Evolutionary conservation across 2,329 filamentous ascomycete species (phyloP), one percentile per base, ranked within the genome.

Genomic region (Paraphaeosphaeria minitans): DNA sequence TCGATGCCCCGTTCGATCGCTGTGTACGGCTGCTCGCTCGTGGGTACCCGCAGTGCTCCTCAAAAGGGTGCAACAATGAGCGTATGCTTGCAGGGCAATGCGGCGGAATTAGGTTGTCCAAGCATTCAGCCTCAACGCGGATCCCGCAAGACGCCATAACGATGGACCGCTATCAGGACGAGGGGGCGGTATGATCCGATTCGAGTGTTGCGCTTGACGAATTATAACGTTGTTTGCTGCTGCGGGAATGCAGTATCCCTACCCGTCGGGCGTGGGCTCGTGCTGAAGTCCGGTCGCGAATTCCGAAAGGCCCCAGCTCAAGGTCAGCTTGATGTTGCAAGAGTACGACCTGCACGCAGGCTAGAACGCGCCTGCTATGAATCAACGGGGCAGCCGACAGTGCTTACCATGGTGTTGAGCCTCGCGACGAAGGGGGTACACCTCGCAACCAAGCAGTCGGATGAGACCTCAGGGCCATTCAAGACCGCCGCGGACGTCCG

Each of bases 381-480:
- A 13, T 35, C 50, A 22, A 5, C 0, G 19, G 10, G 5, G 22
- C 22, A 52, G 22, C 19, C 19, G 22, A 29, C 4, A 21, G 8
- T 27, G n/a, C 39, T 45, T 45, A 46, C 51, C n/a, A 19, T 51
- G 51, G 39, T 53, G 41, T 45, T 35, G 35, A 35, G 41, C 51
- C 3, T 21, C 4, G 21, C 9, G 13, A 24, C 13, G 27, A 45
- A 12, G 24, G 24, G 24, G 24, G 3, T 27, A 27, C 3, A 27
- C 41, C 3, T 22, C 10, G 21, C 9, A 9, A 24, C 13, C n/a
- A 45, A 12, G 27, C 29, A 10, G 1, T n/a, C 29, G 19, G 33
- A 14, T 4, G 39, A 39, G 8, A 3, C 41, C 5, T 4, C 0
- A 31, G 5, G 29, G 12, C 9, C 14, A 35, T 45, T 33, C 4